Evolutionary conservation across 2,329 filamentous ascomycete species (phyloP).

Genomic region (Colletotrichum tropicicola): DNA sequence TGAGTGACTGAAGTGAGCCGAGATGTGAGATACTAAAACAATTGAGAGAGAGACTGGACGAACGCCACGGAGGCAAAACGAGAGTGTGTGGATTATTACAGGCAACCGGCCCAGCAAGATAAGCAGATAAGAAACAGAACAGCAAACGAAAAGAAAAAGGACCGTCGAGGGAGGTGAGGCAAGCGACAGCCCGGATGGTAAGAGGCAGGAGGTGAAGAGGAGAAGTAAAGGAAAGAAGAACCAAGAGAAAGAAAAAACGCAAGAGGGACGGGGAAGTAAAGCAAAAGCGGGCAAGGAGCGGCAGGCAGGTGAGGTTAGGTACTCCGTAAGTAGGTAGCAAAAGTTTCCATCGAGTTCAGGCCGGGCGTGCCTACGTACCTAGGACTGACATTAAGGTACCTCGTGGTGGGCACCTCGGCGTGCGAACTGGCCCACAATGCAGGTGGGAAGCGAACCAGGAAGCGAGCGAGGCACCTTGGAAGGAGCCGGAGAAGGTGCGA

Average conservation of each 20-base stretch:
- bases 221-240: constrained; percentile 19
- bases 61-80: background rate
- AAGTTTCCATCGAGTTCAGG: background rate
- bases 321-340: background rate
- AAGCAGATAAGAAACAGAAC: constrained; percentile 8
- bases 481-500: background rate
- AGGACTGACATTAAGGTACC: constrained; percentile 11
- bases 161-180: constrained; percentile 24
- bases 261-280: constrained; percentile 19
- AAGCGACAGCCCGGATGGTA: background rate
- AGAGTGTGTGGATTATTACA: constrained; percentile 1
- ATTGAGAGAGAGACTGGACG: background rate
- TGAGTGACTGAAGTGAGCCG: constrained; percentile 16
- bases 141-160: constrained; percentile 14
- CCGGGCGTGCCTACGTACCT: background rate
- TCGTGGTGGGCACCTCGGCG: constrained; percentile 2
- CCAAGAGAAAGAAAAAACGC: constrained; percentile 17
- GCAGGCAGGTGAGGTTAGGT: background rate
- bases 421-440: constrained; percentile 14
- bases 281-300: constrained; percentile 24
- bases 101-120: background rate
- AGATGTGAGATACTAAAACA: constrained; percentile 2
- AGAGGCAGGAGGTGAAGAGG: background rate
- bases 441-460: constrained; percentile 15
- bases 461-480: background rate